Percentiles rank a stretch among this genome's conserved stretches.
Evolutionary conservation across 768 basidiomycete genomes (phyloP).

Genomic region (Pholiota molesta): DNA sequence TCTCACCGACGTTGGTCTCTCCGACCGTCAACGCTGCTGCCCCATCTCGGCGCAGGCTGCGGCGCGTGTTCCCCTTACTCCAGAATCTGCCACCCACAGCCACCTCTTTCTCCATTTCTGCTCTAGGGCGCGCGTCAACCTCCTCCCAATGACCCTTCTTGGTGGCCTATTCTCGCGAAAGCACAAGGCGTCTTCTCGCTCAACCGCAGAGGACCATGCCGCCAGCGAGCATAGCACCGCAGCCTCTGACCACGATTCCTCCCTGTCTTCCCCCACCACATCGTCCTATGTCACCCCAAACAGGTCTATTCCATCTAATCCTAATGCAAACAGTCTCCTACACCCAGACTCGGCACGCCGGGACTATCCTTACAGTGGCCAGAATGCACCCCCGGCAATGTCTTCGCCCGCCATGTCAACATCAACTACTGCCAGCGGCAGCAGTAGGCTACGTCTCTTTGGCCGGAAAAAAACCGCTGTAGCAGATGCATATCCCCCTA

Average conservation of each 20-base stretch:
- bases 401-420: slow-evolving; percentile 24
- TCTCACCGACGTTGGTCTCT: slow-evolving; percentile 15
- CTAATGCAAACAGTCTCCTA: slow-evolving; percentile 31
- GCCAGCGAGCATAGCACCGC: slow-evolving; percentile 23
- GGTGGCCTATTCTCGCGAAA: slow-evolving; percentile 42
- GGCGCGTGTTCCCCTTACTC: slow-evolving; percentile 12
- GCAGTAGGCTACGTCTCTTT: slow-evolving; percentile 42
- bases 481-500: slow-evolving; percentile 2
- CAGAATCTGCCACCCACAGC: not conserved
- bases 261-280: slow-evolving; percentile 34
- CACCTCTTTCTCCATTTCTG: not conserved
- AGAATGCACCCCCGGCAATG: slow-evolving; percentile 25
- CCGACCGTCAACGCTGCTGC: slow-evolving; percentile 13
- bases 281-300: slow-evolving; percentile 37
- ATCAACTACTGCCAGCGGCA: slow-evolving; percentile 18
- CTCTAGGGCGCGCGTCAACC: not conserved
- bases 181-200: slow-evolving; percentile 29
- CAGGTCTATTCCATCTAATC: slow-evolving; percentile 36
- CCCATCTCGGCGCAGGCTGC: slow-evolving; percentile 16
- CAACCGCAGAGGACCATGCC: slow-evolving; percentile 22
- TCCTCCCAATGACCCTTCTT: slow-evolving; percentile 36
- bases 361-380: slow-evolving; percentile 16
- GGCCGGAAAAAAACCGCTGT: slow-evolving; percentile 35
- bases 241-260: slow-evolving; percentile 24
- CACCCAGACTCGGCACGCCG: slow-evolving; percentile 26